Conservation (phyloP, 371 early-diverging fungal species). For the Zopfochytrium polystomum region DNA sequence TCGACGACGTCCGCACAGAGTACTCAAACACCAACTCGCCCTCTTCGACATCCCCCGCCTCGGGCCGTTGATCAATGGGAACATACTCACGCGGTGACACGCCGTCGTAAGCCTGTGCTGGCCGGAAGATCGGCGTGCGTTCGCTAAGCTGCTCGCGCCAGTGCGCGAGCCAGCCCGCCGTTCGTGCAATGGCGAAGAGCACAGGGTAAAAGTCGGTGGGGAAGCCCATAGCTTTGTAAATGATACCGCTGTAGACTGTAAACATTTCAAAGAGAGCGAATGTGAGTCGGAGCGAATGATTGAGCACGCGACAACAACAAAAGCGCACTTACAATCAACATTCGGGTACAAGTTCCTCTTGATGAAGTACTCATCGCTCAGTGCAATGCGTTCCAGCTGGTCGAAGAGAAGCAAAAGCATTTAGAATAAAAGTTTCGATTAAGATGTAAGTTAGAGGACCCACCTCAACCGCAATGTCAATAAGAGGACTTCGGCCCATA, state of each 20-base stretch:
- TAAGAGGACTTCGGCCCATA: slow-evolving; percentile 55
- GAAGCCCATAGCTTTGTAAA: slow-evolving; percentile 64
- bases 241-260: slow-evolving; percentile 40
- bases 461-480: slow-evolving; percentile 60
- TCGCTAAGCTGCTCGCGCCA: slow-evolving; percentile 46
- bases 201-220: slow-evolving; percentile 71
- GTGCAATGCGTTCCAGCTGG: slow-evolving; percentile 53
- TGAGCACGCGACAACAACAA: slow-evolving; percentile 38
- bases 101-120: slow-evolving; percentile 53
- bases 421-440: neutral
- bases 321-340: slow-evolving; percentile 53
- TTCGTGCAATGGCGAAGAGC: slow-evolving; percentile 51
- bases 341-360: slow-evolving; percentile 66
- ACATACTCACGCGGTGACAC: slow-evolving; percentile 25
- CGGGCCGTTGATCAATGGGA: slow-evolving; percentile 21
- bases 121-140: slow-evolving; percentile 49
- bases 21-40: neutral
- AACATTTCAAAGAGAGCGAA: neutral
- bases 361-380: slow-evolving; percentile 63
- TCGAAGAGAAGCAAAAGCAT: neutral
- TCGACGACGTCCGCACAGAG: too few species aligned
- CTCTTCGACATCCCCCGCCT: neutral
- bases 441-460: neutral
- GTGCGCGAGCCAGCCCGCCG: slow-evolving; percentile 54
- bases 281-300: neutral